Evolutionary conservation across 1,284 basidiomycete genomes (phyloP), one percentile per base, ranked within the genome.

Genomic region (Cutaneotrichosporon sp.): DNA sequence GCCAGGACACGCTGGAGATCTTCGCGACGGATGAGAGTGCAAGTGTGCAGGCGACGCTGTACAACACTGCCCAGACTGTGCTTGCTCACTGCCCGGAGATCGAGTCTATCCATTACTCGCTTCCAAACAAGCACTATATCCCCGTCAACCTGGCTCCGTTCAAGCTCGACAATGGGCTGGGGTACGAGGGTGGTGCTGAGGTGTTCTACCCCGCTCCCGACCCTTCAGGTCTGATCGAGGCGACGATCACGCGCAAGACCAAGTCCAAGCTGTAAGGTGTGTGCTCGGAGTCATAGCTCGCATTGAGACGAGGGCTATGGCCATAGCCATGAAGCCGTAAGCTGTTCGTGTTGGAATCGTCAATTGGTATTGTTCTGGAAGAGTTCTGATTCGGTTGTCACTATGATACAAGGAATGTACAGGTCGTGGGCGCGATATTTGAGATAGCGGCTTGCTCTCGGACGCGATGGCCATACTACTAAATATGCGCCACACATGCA

Each of bases 51-150:
- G 90, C 91, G 12, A 94, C 90, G 41, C 78, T 93, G 53, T 96
- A 86, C 81, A 88, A 87, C 74, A 96, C 96, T 83, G 87, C 81
- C 1, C 81, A 87, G 61, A 79, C 79, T 6, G 80, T 96, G 57
- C 76, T 94, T 26, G 72, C 73, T 6, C 81, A 85, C 67, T 87
- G 90, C 68, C 70, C 71, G 20, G 78, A 78, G 4, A 79, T 96
- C 19, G 68, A 79, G 43, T 75, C 75, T 9, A 85, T 90, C 34
- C 79, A 80, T 25, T 96, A 93, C 75, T 76, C 78, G 45, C 79
- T 96, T 26, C 93, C 93, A 9, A 97, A 97, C 81, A 93, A 91
- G 77, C 91, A 94, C 70, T 94, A 91, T 72, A 82, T 94, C 47
- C 66, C 72, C 42, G 63, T 73, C 50, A 73, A 75, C 61, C 61